Conservation (phyloP, 768 basidiomycete genomes). For the Steccherinum ochraceum region DNA sequence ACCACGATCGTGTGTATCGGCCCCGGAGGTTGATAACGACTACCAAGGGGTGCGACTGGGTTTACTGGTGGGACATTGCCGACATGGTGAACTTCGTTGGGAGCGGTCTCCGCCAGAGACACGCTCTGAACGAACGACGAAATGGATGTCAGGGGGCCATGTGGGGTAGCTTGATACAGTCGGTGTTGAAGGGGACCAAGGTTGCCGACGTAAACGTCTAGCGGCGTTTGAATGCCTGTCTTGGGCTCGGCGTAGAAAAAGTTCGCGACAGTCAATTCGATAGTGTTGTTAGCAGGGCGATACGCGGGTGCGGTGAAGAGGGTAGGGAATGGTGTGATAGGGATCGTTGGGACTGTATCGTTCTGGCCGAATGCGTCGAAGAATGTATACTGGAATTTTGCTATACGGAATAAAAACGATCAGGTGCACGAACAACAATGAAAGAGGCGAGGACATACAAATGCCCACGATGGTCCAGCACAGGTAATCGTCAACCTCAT, state of each 20-base stretch:
- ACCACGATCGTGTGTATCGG: slow-evolving; percentile 75
- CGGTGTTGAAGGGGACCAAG: slow-evolving; percentile 80
- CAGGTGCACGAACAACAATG: slow-evolving; percentile 4
- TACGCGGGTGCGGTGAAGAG: slow-evolving; percentile 76
- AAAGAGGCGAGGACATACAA: slow-evolving; percentile 46
- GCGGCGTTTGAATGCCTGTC: slow-evolving; percentile 55
- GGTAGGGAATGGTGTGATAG: slow-evolving; percentile 88
- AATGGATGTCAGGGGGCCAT: slow-evolving; percentile 60
- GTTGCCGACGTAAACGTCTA: slow-evolving; percentile 87
- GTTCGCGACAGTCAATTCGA: slow-evolving; percentile 83
- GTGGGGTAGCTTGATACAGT: slow-evolving; percentile 66
- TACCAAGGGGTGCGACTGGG: not conserved
- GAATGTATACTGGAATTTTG: slow-evolving; percentile 92
- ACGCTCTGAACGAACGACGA: slow-evolving; percentile 51
- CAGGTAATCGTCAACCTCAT: slow-evolving; percentile 91
- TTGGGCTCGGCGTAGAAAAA: slow-evolving; percentile 79
- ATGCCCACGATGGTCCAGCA: slow-evolving; percentile 97
- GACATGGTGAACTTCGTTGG: not conserved
- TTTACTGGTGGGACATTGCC: not conserved
- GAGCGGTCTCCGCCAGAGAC: slow-evolving; percentile 13
- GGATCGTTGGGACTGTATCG: slow-evolving; percentile 65
- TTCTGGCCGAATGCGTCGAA: slow-evolving; percentile 85
- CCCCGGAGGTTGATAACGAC: slow-evolving; percentile 11
- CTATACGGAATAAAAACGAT: slow-evolving; percentile 36
- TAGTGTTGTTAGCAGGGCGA: slow-evolving; percentile 52